Conservation (phyloP, 768 basidiomycete genomes). For the Tricholoma furcatifolium region DNA sequence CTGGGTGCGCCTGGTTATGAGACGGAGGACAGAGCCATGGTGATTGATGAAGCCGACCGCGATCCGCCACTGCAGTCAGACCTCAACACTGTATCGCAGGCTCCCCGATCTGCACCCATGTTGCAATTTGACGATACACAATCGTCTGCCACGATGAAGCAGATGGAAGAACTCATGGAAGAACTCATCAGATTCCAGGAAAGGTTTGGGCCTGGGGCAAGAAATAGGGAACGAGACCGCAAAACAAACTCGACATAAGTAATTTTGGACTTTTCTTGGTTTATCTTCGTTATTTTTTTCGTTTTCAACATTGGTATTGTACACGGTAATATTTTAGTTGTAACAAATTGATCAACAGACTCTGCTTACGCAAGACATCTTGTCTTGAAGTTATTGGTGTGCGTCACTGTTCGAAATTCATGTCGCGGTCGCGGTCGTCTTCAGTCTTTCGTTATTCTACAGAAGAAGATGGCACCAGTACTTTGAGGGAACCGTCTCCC, state of each 20-base stretch:
- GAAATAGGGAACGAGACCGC: slow-evolving; percentile 52
- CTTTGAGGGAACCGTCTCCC: slow-evolving; percentile 20
- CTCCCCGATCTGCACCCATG: not conserved
- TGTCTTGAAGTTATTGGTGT: not conserved
- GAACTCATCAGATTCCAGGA: slow-evolving; percentile 90
- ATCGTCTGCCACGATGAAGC: slow-evolving; percentile 59
- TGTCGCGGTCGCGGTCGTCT: slow-evolving; percentile 13
- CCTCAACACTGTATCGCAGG: not conserved
- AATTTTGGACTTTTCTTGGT: not conserved
- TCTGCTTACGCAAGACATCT: slow-evolving; percentile 5
- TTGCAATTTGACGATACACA: slow-evolving; percentile 14
- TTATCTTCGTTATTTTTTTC: slow-evolving; percentile 3
- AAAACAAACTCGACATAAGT: slow-evolving; percentile 30
- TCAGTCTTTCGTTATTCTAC: not conserved
- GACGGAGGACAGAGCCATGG: slow-evolving; percentile 16
- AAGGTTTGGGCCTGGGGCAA: slow-evolving; percentile 63
- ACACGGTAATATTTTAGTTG: slow-evolving; percentile 2
- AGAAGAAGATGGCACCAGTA: slow-evolving; percentile 22
- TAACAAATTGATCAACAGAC: slow-evolving; percentile 1
- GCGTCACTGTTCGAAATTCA: slow-evolving; percentile 2
- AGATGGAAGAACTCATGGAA: slow-evolving; percentile 91
- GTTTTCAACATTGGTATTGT: no score
- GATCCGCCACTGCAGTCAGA: slow-evolving; percentile 1
- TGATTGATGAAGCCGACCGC: slow-evolving; percentile 14
- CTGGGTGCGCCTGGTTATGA: slow-evolving; percentile 5